Evolutionary conservation across 2,329 filamentous ascomycete genomes (phyloP).

Genomic region (Akanthomyces uredinophilus): DNA sequence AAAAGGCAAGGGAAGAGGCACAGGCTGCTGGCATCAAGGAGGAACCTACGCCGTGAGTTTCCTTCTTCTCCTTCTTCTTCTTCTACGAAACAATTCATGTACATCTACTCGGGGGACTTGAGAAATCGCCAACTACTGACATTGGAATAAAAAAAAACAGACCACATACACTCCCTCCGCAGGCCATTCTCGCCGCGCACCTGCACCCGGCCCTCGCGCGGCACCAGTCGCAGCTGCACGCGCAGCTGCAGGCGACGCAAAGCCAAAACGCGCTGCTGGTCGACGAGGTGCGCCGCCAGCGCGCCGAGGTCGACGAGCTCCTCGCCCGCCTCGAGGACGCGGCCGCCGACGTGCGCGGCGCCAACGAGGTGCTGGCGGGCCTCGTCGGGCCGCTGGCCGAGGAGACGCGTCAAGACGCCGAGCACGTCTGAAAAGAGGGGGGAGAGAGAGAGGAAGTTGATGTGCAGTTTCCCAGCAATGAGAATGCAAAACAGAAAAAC

Average conservation of each 20-base stretch:
- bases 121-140: not conserved
- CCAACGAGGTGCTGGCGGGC: slow-evolving; percentile 43
- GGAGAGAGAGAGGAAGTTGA: too few species aligned
- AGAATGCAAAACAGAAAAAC: too few species aligned
- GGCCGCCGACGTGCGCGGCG: slow-evolving; percentile 50
- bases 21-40: slow-evolving; percentile 18
- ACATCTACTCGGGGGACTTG: too few species aligned
- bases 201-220: slow-evolving; percentile 46
- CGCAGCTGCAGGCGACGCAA: slow-evolving; percentile 51
- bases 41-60: slow-evolving; percentile 42
- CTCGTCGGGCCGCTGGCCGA: slow-evolving; percentile 44
- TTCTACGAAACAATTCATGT: not conserved
- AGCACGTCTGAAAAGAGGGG: slow-evolving; percentile 20
- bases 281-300: slow-evolving; percentile 47
- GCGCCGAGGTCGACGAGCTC: slow-evolving; percentile 49
- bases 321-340: slow-evolving; percentile 45
- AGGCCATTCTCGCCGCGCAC: slow-evolving; percentile 49
- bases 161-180: slow-evolving; percentile 52
- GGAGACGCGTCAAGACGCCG: slow-evolving; percentile 44
- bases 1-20: slow-evolving; percentile 30
- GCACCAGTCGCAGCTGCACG: slow-evolving; percentile 53
- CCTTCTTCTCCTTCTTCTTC: not conserved
- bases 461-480: too few species aligned
- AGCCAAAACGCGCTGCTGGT: slow-evolving; percentile 51
- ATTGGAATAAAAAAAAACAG: slow-evolving; percentile 30